These are phyloP conservation scores for Dendrobium huoshanense DNA, from an alignment of 106 monocot species.

Conservation along the genomic window DNA sequence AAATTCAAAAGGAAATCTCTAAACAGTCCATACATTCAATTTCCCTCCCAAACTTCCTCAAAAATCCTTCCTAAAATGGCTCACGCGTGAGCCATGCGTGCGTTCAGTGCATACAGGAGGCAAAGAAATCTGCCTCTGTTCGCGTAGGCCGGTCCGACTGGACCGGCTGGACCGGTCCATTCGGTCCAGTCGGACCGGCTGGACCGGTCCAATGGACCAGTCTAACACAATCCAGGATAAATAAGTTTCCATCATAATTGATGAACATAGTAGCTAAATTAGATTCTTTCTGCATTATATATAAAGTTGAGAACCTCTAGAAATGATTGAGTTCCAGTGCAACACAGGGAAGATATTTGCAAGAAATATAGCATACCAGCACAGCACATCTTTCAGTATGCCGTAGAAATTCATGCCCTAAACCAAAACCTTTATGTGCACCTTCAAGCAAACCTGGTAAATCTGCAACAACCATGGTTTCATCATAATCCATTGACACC, in stretches of 20 bases:
- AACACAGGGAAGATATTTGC: not conserved
- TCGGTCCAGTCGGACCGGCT: no score
- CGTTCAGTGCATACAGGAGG: no score
- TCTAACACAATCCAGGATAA: not conserved
- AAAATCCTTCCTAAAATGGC: no score
- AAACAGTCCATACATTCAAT: no score
- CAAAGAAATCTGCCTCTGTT: no score
- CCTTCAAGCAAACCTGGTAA: constrained; percentile 99
- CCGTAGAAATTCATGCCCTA: constrained; percentile 96
- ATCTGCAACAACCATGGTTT: constrained; percentile 94
- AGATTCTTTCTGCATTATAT: not conserved
- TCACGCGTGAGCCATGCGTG: no score
- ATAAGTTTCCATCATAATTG: not conserved
- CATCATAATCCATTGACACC: constrained; percentile 82
- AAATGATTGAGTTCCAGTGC: not conserved
- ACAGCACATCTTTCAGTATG: constrained; percentile 96
- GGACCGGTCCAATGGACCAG: no score
- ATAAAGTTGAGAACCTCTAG: not conserved
- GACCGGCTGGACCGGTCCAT: no score
- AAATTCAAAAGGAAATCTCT: no score
- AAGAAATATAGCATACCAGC: constrained; percentile 41
- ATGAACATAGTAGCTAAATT: not conserved
- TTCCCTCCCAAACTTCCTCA: no score
- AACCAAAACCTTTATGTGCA: constrained; percentile 88
- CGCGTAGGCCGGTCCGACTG: no score